Base-by-base conservation (phyloP, 169 alveolate species). In the Babesia gibsoni region DNA sequence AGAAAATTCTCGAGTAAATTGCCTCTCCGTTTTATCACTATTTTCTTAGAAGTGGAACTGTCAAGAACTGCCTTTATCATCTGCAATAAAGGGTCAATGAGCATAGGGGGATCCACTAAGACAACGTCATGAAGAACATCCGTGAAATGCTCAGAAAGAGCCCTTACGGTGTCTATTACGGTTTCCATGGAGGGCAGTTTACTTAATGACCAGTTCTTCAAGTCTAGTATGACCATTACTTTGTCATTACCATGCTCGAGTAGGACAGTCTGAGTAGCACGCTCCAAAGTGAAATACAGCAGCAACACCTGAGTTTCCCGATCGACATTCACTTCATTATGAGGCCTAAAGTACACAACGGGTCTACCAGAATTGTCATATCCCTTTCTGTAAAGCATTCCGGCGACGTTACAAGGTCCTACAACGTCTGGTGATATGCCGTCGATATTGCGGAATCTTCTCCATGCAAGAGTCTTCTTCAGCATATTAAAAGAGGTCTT, bases 331-430 rank as follows among this genome's bases (percentile, higher is more conserved):
- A 64, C 63, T 20, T 77, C 81, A 33, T 77, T 30, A 9, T 27
- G 12, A 4, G 85, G 85, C 16, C 85, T 45, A 68, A 32, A 77
- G 35, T 77, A 77, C 33, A 77, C 30, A n/a, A 77, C 10, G 1
- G 85, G 82, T 18, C 64, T 37, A 0, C 73, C 85, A 29, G 20
- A 27, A 12, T 66, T 59, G 39, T 77, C 85, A 37, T 48, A 77
- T 4, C 85, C 85, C 61, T 65, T 77, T 35, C 85, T 54, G 53
- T 77, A 77, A 10, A 77, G 42, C 80, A 77, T 66, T 14, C 80
- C 75, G 12, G 48, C 57, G 41, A 54, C 30, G 39, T 61, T 50
- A 18, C 59, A 35, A 3, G 59, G 41, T 2, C 64, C 68, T 23
- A 77, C 50, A 9, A 6, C 4, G 20, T 65, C 72, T 23, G 73